Base-by-base conservation (phyloP, 306 rosid genomes). In the Castanea sativa region DNA sequence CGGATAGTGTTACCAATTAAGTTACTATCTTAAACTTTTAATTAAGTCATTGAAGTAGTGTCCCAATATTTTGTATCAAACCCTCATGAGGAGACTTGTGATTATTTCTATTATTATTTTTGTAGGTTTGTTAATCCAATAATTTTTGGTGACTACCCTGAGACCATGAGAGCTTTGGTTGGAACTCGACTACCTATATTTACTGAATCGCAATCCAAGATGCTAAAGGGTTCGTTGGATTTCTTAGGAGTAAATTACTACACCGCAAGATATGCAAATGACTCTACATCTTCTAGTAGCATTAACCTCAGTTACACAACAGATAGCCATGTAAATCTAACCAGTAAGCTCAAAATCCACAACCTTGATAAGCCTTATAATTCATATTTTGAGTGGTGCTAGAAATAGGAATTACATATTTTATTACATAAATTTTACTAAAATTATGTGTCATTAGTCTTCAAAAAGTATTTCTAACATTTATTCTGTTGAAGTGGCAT, bases 211-310 rank as follows among this genome's bases (percentile, higher is more conserved):
- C 32, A 83, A 75, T 43, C 73, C 8, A 78, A 57, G 10, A 12
- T 69, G 56, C 11, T 78, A 29, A 74, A 74, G 73, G 83, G 83
- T 1, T 83, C 86, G 4, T 4, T 55, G 15, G 83, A 83, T 74
- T 83, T 83, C 35, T 41, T 83, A 9, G 86, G 77, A 0, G n/a
- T 83, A 5, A 83, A 83, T 57, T 83, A 83, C 56, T 83, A 83
- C 59, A 72, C 80, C 3, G 71, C 75, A n/a, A 67, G 65, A 13
- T 83, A 78, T 53, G 86, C 80, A 12, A 55, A 74, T 16, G 18
- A 27, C 23, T 29, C 83, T 43, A 45, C 76, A 15, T 73, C 35
- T 6, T 33, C 75, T 5, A 11, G 11, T 4, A 3, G 18, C 15
- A 4, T 55, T 43, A 73, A 78, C 45, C 65, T 30, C 19, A 57